These are phyloP conservation scores for Juncus effusus DNA, from an alignment of 176 grass and related monocot species.

Conservation along the genomic window DNA sequence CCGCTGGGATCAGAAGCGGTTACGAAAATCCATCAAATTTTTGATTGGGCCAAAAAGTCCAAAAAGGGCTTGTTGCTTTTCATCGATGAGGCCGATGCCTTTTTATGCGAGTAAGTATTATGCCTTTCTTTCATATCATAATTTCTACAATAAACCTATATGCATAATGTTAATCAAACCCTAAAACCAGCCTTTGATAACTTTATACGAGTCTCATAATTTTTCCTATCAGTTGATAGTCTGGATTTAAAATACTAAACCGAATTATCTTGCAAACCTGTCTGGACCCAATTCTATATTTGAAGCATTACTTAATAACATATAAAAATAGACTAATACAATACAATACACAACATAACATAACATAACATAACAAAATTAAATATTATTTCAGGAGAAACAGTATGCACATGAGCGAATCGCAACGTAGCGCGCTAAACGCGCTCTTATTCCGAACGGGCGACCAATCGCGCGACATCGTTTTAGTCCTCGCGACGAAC, in stretches of 20 bases:
- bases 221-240: not conserved
- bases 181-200: no score
- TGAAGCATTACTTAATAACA: no score
- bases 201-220: no score
- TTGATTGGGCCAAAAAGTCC: slow-evolving; percentile 96
- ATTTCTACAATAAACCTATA: not conserved
- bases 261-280: no score
- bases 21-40: slow-evolving; percentile 96
- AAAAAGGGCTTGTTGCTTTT: slow-evolving; percentile 80
- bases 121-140: not conserved
- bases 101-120: slow-evolving; percentile 87
- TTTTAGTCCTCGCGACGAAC: slow-evolving; percentile 88
- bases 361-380: no score
- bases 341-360: not conserved
- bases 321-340: not conserved
- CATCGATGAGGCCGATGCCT: slow-evolving; percentile 95
- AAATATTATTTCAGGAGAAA: slow-evolving; percentile 57
- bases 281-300: no score
- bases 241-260: no score
- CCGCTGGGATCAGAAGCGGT: slow-evolving; percentile 83
- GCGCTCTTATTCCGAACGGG: slow-evolving; percentile 89
- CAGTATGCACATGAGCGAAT: slow-evolving; percentile 81
- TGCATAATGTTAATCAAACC: not conserved
- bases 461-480: slow-evolving; percentile 83
- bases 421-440: slow-evolving; percentile 89